Percentiles rank a stretch among this genome's conserved stretches.
These are phyloP conservation scores for Tuber brumale DNA, from an alignment of 495 filamentous ascomycete genomes.

Conservation along the genomic window DNA sequence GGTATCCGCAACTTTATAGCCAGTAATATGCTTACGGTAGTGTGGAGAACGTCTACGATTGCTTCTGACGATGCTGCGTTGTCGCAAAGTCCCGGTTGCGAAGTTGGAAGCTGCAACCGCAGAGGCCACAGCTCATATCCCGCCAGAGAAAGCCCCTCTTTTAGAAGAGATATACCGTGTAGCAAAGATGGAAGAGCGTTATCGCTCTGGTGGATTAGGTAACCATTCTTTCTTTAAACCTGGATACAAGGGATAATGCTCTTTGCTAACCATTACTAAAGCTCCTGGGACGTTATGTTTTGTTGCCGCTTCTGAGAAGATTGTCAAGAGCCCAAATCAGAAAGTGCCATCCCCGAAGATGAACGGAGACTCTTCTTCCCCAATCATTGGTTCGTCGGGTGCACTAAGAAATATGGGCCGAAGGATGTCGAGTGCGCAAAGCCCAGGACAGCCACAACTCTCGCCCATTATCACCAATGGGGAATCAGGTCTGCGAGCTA, in stretches of 20 bases:
- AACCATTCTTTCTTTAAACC: constrained; percentile 15
- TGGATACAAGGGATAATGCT: background rate
- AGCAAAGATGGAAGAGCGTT: constrained; percentile 52
- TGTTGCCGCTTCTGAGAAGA: constrained; percentile 41
- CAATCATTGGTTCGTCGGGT: constrained; percentile 27
- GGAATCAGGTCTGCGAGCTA: constrained; percentile 20
- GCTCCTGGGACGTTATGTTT: constrained; percentile 36
- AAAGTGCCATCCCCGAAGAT: constrained; percentile 38
- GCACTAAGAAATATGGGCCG: constrained; percentile 26
- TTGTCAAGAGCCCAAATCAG: constrained; percentile 40
- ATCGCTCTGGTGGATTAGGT: constrained; percentile 51
- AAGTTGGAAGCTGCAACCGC: constrained; percentile 42
- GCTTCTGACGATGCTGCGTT: constrained; percentile 41
- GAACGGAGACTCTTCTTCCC: constrained; percentile 30
- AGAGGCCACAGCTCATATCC: constrained; percentile 41
- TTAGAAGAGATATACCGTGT: constrained; percentile 53
- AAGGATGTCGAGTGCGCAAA: constrained; percentile 31
- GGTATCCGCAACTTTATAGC: constrained; percentile 1
- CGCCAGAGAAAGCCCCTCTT: constrained; percentile 40
- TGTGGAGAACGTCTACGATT: constrained; percentile 41
- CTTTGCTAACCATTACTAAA: constrained; percentile 26
- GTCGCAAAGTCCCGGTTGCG: constrained; percentile 39
- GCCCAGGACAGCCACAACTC: constrained; percentile 31
- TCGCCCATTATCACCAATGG: constrained; percentile 29
- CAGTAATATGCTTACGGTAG: background rate